Conservation (phyloP, 2,329 filamentous ascomycete genomes). For the Xylaria sp. region DNA sequence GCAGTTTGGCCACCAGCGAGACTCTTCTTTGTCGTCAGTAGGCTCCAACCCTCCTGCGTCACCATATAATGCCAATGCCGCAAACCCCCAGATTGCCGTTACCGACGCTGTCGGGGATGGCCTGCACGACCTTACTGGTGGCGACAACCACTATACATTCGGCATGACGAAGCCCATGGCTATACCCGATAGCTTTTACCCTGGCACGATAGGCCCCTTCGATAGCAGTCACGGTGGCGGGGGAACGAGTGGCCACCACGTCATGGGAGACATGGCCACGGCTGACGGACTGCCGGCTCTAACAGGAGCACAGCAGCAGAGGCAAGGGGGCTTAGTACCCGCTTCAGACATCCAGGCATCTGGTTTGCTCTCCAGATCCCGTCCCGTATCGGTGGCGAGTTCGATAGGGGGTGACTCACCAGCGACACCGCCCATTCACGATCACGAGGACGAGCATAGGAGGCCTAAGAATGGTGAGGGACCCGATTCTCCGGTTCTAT, state of each 20-base stretch:
- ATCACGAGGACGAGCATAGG: slow-evolving; percentile 57
- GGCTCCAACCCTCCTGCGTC: slow-evolving; percentile 70
- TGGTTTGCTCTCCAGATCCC: slow-evolving; percentile 55
- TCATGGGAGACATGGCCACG: slow-evolving; percentile 33
- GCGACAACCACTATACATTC: slow-evolving; percentile 58
- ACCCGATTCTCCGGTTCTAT: slow-evolving; percentile 42
- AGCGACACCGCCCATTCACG: slow-evolving; percentile 64
- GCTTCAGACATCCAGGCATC: slow-evolving; percentile 59
- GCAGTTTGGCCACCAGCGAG: slow-evolving; percentile 65
- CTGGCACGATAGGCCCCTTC: slow-evolving; percentile 49
- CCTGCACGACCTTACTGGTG: slow-evolving; percentile 57
- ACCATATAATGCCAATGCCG: slow-evolving; percentile 65
- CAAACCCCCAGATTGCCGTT: slow-evolving; percentile 69
- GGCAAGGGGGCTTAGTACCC: slow-evolving; percentile 58
- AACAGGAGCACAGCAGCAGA: slow-evolving; percentile 41
- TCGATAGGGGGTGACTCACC: slow-evolving; percentile 69
- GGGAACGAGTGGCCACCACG: slow-evolving; percentile 35
- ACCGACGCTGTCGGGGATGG: slow-evolving; percentile 61
- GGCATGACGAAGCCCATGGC: slow-evolving; percentile 57
- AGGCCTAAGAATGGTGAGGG: slow-evolving; percentile 67
- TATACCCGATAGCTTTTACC: slow-evolving; percentile 53
- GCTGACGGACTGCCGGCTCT: slow-evolving; percentile 36
- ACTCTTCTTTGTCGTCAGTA: slow-evolving; percentile 70
- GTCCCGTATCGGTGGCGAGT: slow-evolving; percentile 67
- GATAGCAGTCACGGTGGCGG: slow-evolving; percentile 47